Evolutionary conservation across 805 yeast genomes (phyloP).

Genomic region (Monosporozyma aerobia): DNA sequence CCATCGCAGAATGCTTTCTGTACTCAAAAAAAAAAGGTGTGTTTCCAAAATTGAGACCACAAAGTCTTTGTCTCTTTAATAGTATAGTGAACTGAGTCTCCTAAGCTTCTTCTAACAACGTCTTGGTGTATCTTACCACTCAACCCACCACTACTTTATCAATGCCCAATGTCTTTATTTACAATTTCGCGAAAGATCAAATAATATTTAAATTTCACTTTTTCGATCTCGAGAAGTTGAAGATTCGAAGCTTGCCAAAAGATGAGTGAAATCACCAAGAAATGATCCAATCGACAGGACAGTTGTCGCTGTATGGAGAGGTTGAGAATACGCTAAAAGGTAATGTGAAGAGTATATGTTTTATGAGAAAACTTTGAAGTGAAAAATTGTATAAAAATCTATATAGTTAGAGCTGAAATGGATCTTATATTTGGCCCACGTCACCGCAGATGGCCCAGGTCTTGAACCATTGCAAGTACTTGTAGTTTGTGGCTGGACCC

Average conservation of each 20-base stretch:
- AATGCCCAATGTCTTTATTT: background rate
- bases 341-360: no score
- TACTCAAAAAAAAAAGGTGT: background rate
- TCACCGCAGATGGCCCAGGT: constrained; percentile 35
- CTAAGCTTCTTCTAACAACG: background rate
- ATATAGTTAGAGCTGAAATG: background rate
- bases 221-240: background rate
- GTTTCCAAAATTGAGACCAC: background rate
- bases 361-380: no score
- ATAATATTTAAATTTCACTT: background rate
- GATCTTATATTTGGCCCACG: background rate
- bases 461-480: constrained; percentile 40
- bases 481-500: constrained; percentile 35
- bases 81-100: background rate
- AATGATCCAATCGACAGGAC: background rate
- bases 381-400: background rate
- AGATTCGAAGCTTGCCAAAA: background rate
- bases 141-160: background rate
- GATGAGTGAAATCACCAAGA: background rate
- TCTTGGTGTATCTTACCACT: background rate
- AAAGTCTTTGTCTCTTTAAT: background rate
- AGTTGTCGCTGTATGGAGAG: no score
- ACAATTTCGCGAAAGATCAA: background rate
- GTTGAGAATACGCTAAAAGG: no score
- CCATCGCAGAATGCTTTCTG: constrained; percentile 7